phyloP scores from a whole-genome alignment of 2,329 filamentous ascomycete species.

The Aspergillus pseudonomiae region DNA sequence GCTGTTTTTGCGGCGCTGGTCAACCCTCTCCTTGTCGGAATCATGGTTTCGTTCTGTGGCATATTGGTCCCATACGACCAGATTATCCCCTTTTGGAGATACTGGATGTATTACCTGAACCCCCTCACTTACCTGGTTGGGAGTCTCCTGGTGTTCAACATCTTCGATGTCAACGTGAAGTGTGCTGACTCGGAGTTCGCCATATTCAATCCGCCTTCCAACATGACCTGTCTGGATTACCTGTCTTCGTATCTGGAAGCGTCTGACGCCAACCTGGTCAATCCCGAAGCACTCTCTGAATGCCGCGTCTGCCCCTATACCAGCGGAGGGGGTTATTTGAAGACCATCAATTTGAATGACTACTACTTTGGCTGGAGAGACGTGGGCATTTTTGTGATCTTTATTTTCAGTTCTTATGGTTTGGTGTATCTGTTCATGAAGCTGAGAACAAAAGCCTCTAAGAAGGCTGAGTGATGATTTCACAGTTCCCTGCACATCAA shows the following conservation, averaged over 20 bases:
- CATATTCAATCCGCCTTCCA: constrained; percentile 31
- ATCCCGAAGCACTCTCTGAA: constrained; percentile 50
- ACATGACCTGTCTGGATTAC: constrained; percentile 5
- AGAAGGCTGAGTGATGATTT: constrained; percentile 10
- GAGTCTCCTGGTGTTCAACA: constrained; percentile 28
- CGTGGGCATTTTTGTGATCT: constrained; percentile 14
- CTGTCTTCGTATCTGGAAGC: background rate
- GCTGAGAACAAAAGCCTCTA: constrained; percentile 19
- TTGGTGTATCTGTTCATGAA: constrained; percentile 20
- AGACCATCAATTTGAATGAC: constrained; percentile 16
- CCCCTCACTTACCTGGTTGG: constrained; percentile 37
- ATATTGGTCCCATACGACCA: constrained; percentile 33
- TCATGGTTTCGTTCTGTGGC: constrained; percentile 34
- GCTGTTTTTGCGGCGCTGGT: constrained; percentile 71
- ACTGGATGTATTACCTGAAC: constrained; percentile 37
- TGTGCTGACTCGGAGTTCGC: constrained; percentile 30
- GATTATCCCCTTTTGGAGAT: constrained; percentile 35
- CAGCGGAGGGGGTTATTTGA: constrained; percentile 16
- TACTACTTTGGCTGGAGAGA: constrained; percentile 19
- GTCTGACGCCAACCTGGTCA: constrained; percentile 28
- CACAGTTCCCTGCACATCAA: background rate
- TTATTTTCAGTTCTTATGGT: constrained; percentile 13
- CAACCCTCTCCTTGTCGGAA: constrained; percentile 70
- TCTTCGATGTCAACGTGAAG: constrained; percentile 26
- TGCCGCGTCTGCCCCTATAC: constrained; percentile 25